A percentile compares a stretch with the other conserved stretches of the same genome.
Evolutionary conservation across 257 asterid genomes (phyloP).

Genomic region (Gentiana dahurica): DNA sequence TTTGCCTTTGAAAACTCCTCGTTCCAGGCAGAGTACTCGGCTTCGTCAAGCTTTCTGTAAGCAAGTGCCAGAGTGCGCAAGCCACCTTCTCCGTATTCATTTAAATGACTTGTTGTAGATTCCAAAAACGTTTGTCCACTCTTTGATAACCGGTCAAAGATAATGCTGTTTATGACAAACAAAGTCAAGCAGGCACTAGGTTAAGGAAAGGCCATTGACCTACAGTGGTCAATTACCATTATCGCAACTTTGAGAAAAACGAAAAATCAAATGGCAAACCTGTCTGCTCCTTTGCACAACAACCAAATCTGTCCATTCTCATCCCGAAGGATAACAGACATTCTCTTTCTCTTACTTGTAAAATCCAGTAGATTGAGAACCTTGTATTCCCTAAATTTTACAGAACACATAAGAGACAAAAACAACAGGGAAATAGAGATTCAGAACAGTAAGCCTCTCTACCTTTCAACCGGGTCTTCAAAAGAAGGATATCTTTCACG

Average conservation of each 20-base stretch:
- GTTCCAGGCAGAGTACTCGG: slow-evolving; percentile 75
- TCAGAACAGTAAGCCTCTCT: slow-evolving; percentile 8
- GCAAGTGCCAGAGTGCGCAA: slow-evolving; percentile 91
- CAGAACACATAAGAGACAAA: slow-evolving; percentile 2
- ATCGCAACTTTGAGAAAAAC: too few relatives aligned
- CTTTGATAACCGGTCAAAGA: slow-evolving; percentile 78
- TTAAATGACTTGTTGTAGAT: slow-evolving; percentile 74
- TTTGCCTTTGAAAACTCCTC: slow-evolving; percentile 76
- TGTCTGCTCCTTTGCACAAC: slow-evolving; percentile 96
- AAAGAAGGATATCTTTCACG: slow-evolving; percentile 65
- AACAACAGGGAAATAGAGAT: background rate
- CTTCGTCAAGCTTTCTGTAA: slow-evolving; percentile 73
- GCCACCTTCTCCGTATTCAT: slow-evolving; percentile 93
- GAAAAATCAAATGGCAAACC: slow-evolving; percentile 24
- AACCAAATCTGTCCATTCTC: slow-evolving; percentile 69
- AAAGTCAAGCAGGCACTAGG: slow-evolving; percentile 8
- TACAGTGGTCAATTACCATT: too few relatives aligned
- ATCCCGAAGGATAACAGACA: slow-evolving; percentile 78
- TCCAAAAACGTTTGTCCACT: slow-evolving; percentile 61
- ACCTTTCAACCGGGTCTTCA: slow-evolving; percentile 71
- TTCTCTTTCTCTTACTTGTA: slow-evolving; percentile 94
- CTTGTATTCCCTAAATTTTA: slow-evolving; percentile 67
- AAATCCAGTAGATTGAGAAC: slow-evolving; percentile 81
- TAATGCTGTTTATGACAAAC: slow-evolving; percentile 52
- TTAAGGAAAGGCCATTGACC: slow-evolving; percentile 6